phyloP scores from a whole-genome alignment of 306 rosid genomes.

The Fragaria ananassa region DNA sequence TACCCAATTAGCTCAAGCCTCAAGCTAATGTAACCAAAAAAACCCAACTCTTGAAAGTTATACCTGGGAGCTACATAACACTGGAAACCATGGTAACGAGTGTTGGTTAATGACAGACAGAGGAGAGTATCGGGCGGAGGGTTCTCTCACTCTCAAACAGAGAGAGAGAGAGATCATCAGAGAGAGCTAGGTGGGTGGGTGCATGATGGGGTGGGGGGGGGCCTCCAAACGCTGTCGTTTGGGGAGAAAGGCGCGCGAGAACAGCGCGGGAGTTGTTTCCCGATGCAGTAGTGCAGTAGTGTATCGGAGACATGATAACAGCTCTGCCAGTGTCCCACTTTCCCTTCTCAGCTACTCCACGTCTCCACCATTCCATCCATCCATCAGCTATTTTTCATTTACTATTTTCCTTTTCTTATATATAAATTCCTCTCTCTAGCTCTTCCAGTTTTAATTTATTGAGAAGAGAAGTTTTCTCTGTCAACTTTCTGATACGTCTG shows the following conservation, averaged over 20 bases:
- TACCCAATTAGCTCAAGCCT: too few relatives aligned
- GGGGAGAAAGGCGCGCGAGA: constrained; percentile 51
- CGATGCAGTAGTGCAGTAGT: constrained; percentile 28
- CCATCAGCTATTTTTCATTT: not conserved
- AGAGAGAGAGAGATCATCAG: not conserved
- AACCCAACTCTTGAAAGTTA: too few relatives aligned
- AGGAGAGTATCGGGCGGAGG: constrained; percentile 9
- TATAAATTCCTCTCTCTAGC: not conserved
- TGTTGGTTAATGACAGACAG: constrained; percentile 27
- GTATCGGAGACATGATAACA: constrained; percentile 13
- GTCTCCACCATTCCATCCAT: not conserved
- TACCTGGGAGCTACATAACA: not conserved
- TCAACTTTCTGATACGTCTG: constrained; percentile 18
- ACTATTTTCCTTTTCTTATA: not conserved
- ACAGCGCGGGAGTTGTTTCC: constrained; percentile 67
- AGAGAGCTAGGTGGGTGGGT: constrained; percentile 3
- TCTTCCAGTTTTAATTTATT: not conserved
- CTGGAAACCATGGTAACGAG: not conserved
- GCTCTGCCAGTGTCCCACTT: constrained; percentile 18
- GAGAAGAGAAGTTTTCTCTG: not conserved
- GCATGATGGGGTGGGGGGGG: constrained; percentile 13
- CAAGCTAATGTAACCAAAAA: too few relatives aligned
- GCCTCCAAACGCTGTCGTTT: constrained; percentile 24
- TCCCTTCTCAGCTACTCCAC: not conserved
- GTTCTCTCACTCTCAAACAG: not conserved